Conservation (phyloP, 148 eudicot genomes). For the Spergularia bocconei region DNA sequence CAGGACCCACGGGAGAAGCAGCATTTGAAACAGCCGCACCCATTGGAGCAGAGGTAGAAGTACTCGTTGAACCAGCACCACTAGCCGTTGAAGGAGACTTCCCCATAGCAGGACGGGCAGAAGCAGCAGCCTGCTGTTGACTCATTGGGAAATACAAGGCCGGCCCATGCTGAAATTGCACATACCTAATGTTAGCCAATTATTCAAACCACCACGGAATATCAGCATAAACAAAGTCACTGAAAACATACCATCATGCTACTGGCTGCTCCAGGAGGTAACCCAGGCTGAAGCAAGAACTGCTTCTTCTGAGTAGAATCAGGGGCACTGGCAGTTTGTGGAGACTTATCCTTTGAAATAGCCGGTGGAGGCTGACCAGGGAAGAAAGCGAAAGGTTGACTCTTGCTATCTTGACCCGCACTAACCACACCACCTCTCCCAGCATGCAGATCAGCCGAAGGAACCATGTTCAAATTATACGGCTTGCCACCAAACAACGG, state of each 20-base stretch:
- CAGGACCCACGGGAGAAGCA: constrained; percentile 40
- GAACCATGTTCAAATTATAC: constrained; percentile 58
- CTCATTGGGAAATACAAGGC: constrained; percentile 86
- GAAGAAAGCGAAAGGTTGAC: constrained; percentile 48
- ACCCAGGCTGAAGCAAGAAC: constrained; percentile 60
- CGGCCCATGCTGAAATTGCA: constrained; percentile 60
- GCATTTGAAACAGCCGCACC: constrained; percentile 37
- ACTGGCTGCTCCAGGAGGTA: constrained; percentile 68
- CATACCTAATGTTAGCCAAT: background rate
- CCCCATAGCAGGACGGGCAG: constrained; percentile 45
- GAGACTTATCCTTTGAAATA: constrained; percentile 53
- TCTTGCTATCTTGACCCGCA: constrained; percentile 52
- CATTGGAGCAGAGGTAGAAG: constrained; percentile 39
- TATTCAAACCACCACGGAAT: background rate
- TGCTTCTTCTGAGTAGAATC: constrained; percentile 79
- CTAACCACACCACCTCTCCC: constrained; percentile 39
- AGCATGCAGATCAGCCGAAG: constrained; percentile 60
- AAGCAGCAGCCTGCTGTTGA: constrained; percentile 72
- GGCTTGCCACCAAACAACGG: constrained; percentile 74
- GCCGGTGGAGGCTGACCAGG: constrained; percentile 50
- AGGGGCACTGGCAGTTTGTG: constrained; percentile 37
- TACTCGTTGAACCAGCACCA: constrained; percentile 31
- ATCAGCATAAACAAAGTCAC: background rate
- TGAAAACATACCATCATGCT: constrained; percentile 58
- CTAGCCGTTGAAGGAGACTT: constrained; percentile 43